phyloP scores from a whole-genome alignment of 345 rosid species.

The Brassica incana region DNA sequence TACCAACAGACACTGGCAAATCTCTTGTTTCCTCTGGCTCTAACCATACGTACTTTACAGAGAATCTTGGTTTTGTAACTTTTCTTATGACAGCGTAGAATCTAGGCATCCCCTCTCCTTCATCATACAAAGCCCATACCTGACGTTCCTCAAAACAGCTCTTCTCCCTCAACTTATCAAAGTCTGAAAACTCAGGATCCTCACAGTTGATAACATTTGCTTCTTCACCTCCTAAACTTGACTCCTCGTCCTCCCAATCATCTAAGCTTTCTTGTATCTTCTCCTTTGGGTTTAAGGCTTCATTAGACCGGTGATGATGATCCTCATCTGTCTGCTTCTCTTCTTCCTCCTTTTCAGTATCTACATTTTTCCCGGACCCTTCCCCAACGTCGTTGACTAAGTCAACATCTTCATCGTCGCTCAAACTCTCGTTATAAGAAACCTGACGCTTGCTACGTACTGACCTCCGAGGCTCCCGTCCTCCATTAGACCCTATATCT shows the following conservation, averaged over 20 bases:
- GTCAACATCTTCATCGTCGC: constrained; percentile 59
- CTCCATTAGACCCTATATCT: constrained; percentile 35
- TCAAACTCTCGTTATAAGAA: constrained; percentile 65
- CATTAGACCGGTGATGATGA: constrained; percentile 17
- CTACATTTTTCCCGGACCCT: constrained; percentile 19
- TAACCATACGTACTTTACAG: constrained; percentile 66
- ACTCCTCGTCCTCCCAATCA: constrained; percentile 32
- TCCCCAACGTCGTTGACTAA: constrained; percentile 35
- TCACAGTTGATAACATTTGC: constrained; percentile 39
- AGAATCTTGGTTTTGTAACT: constrained; percentile 53
- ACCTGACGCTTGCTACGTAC: constrained; percentile 63
- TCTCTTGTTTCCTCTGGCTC: constrained; percentile 44
- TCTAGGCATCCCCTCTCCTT: constrained; percentile 85
- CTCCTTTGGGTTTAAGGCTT: constrained; percentile 14
- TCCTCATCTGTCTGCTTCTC: constrained; percentile 27
- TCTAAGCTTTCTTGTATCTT: constrained; percentile 33
- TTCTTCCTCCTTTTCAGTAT: constrained; percentile 21
- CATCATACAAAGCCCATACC: constrained; percentile 89
- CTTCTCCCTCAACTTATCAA: constrained; percentile 52
- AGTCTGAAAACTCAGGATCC: constrained; percentile 71
- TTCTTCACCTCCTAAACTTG: constrained; percentile 24
- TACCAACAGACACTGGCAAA: constrained; percentile 75
- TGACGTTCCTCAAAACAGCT: constrained; percentile 56
- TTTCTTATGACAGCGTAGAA: constrained; percentile 69
- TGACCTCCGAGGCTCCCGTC: constrained; percentile 62